A percentile compares a stretch with the other conserved stretches of the same genome.
These are phyloP conservation scores for Emmonsiellopsis sp. DNA, from an alignment of 2,329 filamentous ascomycete genomes.

Conservation along the genomic window DNA sequence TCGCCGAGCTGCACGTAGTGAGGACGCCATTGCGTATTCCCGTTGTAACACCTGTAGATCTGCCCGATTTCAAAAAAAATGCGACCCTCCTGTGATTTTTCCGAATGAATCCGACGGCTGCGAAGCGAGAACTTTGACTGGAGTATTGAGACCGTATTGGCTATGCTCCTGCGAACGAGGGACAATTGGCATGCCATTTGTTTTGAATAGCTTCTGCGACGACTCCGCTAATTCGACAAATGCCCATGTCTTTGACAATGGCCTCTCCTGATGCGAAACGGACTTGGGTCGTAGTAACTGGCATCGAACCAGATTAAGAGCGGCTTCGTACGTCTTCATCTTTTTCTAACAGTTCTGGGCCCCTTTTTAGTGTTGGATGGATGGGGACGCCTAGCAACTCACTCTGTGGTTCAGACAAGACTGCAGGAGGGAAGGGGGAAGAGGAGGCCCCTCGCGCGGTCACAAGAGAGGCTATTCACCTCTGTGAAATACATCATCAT, in stretches of 20 bases:
- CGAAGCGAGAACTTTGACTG: background rate
- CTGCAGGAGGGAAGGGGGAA: too few species aligned
- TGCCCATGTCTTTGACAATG: background rate
- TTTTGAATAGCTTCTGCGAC: background rate
- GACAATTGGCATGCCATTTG: background rate
- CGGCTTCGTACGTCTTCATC: background rate
- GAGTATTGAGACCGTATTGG: background rate
- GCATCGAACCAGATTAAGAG: background rate
- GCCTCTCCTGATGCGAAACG: conserved; percentile 1
- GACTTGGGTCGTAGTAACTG: background rate
- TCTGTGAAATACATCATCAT: too few species aligned
- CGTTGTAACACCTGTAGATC: background rate
- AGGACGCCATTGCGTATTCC: background rate
- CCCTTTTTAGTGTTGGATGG: background rate
- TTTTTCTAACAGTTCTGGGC: background rate
- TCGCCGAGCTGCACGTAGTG: background rate
- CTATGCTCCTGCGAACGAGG: background rate
- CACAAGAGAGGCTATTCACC: too few species aligned
- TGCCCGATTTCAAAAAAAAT: background rate
- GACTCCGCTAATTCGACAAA: conserved; percentile 1
- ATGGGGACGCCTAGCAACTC: background rate
- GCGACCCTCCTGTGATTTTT: background rate
- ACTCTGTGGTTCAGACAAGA: too few species aligned
- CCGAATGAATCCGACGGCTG: background rate
- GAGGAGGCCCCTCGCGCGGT: too few species aligned